Evolutionary conservation across 176 grass and related monocot species (phyloP).

Genomic region (Carex parvula): DNA sequence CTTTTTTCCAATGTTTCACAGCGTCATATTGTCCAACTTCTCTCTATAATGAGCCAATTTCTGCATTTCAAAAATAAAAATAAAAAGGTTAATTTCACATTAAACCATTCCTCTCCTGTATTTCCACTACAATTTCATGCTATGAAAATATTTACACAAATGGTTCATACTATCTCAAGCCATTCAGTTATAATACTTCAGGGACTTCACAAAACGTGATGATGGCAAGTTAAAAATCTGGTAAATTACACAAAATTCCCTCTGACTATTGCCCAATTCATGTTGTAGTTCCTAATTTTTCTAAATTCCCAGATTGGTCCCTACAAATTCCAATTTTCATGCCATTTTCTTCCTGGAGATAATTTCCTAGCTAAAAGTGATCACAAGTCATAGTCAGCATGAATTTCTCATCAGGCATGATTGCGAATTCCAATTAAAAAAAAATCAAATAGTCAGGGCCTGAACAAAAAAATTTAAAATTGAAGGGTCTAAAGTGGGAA

Average conservation of each 20-base stretch:
- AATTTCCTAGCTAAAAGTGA: neutral
- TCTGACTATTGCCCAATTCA: neutral
- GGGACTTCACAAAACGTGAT: neutral
- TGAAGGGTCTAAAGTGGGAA: neutral
- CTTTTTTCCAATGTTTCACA: conserved; percentile 25
- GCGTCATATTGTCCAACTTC: conserved; percentile 70
- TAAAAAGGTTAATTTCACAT: conserved; percentile 20
- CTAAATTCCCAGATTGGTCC: neutral
- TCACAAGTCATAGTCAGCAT: neutral
- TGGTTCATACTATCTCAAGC: neutral
- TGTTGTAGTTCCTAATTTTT: neutral
- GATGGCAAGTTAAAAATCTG: neutral
- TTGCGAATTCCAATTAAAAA: neutral
- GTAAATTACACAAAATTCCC: neutral
- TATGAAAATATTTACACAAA: neutral
- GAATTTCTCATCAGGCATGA: neutral
- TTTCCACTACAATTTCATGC: neutral
- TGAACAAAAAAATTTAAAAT: neutral
- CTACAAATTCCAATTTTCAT: neutral
- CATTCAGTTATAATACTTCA: neutral
- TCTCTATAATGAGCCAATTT: conserved; percentile 81
- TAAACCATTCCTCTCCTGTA: neutral
- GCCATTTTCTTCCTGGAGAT: neutral
- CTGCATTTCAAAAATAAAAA: conserved; percentile 40
- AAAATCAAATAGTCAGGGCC: neutral